Conservation (phyloP, 2,329 filamentous ascomycete genomes). For the Aspergillus costaricaensis region DNA sequence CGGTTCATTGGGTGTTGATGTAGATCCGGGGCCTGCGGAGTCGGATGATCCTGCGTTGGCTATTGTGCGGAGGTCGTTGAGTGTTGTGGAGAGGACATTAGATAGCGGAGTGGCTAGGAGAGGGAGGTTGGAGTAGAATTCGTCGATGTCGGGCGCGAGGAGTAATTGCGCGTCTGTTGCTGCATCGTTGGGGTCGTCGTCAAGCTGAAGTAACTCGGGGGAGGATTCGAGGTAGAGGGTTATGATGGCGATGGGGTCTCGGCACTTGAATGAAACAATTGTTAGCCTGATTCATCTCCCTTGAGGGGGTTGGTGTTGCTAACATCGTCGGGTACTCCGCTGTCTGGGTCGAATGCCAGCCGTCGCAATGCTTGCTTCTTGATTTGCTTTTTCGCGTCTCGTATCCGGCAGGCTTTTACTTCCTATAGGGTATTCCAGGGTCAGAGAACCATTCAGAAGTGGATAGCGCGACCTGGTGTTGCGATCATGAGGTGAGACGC, state of each 20-base stretch:
- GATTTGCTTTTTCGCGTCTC: slow-evolving; percentile 36
- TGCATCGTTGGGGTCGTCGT: slow-evolving; percentile 18
- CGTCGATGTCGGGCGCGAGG: slow-evolving; percentile 37
- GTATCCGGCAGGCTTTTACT: slow-evolving; percentile 36
- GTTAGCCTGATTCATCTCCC: not conserved
- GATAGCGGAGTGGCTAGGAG: slow-evolving; percentile 29
- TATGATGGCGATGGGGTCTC: slow-evolving; percentile 38
- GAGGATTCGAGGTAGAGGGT: slow-evolving; percentile 40
- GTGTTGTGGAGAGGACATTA: slow-evolving; percentile 24
- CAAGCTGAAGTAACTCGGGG: slow-evolving; percentile 22
- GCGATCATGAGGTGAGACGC: slow-evolving; percentile 12
- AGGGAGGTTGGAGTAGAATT: slow-evolving; percentile 36
- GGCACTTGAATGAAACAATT: slow-evolving; percentile 28
- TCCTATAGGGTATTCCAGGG: slow-evolving; percentile 28
- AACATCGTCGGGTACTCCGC: slow-evolving; percentile 38
- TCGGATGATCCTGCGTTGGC: slow-evolving; percentile 20
- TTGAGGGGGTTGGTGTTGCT: slow-evolving; percentile 7
- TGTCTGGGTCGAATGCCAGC: slow-evolving; percentile 37
- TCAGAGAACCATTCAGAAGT: not conserved
- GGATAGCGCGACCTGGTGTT: not conserved
- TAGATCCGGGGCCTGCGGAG: slow-evolving; percentile 10
- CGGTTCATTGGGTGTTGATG: slow-evolving; percentile 9
- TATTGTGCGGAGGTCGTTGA: slow-evolving; percentile 32
- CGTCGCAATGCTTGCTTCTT: slow-evolving; percentile 34
- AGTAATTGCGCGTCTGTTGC: slow-evolving; percentile 32